Evolutionary conservation across 140 eudicot species (phyloP).

Genomic region (Ambrosia hybrid): DNA sequence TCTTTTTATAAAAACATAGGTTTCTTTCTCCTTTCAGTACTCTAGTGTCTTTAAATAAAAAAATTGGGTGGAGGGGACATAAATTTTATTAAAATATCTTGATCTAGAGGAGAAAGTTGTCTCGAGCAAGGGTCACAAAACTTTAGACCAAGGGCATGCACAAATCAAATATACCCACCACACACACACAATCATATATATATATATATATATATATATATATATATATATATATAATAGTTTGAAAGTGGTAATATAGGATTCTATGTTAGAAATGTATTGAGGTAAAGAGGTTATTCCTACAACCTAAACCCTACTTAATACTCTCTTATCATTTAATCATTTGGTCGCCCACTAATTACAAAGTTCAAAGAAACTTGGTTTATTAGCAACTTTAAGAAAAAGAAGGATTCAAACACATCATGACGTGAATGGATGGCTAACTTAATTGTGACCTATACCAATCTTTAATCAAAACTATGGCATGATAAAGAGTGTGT

Average conservation of each 20-base stretch:
- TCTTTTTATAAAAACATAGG: neutral
- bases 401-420: constrained; percentile 32
- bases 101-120: constrained; percentile 34
- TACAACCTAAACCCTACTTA: constrained; percentile 37
- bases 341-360: constrained; percentile 57
- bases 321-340: constrained; percentile 45
- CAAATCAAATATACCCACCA: neutral
- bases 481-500: constrained; percentile 28
- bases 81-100: constrained; percentile 19
- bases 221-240: constrained; percentile 3
- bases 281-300: constrained; percentile 33
- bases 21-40: neutral
- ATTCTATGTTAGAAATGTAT: constrained; percentile 33
- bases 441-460: constrained; percentile 29
- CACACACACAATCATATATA: constrained; percentile 1
- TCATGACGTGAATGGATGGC: constrained; percentile 38
- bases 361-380: constrained; percentile 36
- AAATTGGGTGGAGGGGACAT: constrained; percentile 27
- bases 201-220: constrained; percentile 4
- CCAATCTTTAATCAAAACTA: constrained; percentile 29
- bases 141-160: constrained; percentile 39
- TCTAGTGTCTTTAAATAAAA: constrained; percentile 18
- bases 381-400: constrained; percentile 38
- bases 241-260: constrained; percentile 26
- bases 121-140: constrained; percentile 36